phyloP scores from a whole-genome alignment of 2,329 filamentous ascomycete species.

The Rutstroemia sydowiana region DNA sequence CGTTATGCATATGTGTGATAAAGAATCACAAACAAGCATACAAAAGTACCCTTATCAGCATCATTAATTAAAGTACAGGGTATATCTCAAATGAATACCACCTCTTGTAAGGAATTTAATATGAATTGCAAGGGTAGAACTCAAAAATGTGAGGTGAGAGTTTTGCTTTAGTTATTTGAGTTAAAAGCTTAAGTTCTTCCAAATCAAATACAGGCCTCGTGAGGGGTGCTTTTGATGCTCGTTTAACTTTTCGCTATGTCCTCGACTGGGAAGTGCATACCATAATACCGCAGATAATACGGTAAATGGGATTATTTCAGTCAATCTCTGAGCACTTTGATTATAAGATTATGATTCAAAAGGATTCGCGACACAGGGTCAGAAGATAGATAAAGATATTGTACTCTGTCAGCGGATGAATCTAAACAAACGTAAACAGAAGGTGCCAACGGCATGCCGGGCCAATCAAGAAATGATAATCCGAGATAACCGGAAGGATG shows the following conservation, averaged over 20 bases:
- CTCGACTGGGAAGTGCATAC: too few relatives aligned
- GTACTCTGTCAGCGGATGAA: neutral
- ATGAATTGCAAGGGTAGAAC: neutral
- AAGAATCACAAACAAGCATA: neutral
- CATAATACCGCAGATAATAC: too few relatives aligned
- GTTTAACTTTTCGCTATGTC: too few relatives aligned
- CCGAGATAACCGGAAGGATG: constrained; percentile 1
- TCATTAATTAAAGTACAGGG: neutral
- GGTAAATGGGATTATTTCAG: too few relatives aligned
- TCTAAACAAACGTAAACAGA: neutral
- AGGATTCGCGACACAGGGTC: neutral
- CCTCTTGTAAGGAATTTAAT: neutral
- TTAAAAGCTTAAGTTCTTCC: too few relatives aligned
- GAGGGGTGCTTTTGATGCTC: too few relatives aligned
- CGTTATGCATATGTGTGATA: neutral
- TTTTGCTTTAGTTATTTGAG: too few relatives aligned
- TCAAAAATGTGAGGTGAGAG: too few relatives aligned
- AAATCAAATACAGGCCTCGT: too few relatives aligned
- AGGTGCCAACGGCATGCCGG: neutral
- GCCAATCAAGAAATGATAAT: neutral
- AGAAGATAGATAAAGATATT: neutral
- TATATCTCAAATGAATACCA: neutral
- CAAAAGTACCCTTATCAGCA: neutral
- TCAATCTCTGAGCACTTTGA: too few relatives aligned
- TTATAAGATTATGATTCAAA: neutral